These are phyloP conservation scores for Trapa bicornis DNA, from an alignment of 345 rosid species.

Conservation along the genomic window DNA sequence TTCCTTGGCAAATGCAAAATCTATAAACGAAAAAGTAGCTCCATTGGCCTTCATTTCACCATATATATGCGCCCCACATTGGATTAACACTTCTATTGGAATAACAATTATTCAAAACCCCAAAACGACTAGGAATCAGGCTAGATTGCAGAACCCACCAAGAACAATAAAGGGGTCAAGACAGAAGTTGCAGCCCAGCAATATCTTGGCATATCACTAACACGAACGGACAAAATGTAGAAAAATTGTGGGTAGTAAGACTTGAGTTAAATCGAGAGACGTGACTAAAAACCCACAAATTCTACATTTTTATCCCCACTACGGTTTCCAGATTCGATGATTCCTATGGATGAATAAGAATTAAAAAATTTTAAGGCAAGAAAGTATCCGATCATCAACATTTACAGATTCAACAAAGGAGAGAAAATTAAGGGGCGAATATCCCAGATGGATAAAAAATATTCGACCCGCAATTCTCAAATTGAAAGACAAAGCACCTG, in stretches of 20 bases:
- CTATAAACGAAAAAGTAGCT: not conserved
- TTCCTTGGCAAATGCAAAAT: no score
- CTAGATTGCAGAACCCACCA: no score
- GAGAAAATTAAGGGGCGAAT: not conserved
- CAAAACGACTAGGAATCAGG: no score
- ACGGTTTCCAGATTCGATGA: not conserved
- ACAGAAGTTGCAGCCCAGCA: not conserved
- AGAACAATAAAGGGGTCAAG: no score
- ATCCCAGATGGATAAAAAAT: not conserved
- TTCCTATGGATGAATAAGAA: not conserved
- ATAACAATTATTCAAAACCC: no score
- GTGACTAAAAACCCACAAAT: not conserved
- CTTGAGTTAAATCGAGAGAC: not conserved
- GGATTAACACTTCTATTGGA: not conserved
- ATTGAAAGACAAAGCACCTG: not conserved
- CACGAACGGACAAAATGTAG: not conserved
- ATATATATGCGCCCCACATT: not conserved
- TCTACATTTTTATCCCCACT: not conserved
- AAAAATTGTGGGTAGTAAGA: not conserved
- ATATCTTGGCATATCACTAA: not conserved
- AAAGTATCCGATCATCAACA: not conserved
- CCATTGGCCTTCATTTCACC: not conserved
- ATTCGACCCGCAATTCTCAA: not conserved
- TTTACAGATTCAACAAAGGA: not conserved
- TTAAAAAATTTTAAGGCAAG: not conserved